These are phyloP conservation scores for Daldinia bambusicola DNA, from an alignment of 495 filamentous ascomycete genomes.

Conservation along the genomic window DNA sequence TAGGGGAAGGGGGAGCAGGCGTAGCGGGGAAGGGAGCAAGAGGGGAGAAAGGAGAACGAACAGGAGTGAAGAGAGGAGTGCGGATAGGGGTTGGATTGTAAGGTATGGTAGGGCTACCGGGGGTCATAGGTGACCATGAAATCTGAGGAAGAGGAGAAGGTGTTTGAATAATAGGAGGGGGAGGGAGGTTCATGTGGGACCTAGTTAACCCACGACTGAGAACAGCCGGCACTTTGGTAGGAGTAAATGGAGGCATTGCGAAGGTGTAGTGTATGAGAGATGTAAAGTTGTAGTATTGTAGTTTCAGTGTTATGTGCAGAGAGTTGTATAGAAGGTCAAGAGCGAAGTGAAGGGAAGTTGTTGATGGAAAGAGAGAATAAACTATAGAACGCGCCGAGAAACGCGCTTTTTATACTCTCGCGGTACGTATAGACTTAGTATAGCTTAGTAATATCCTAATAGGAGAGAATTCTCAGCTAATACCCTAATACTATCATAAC, in stretches of 20 bases:
- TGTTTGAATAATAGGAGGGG: slow-evolving; percentile 22
- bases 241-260: slow-evolving; percentile 27
- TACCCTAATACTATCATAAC: neutral
- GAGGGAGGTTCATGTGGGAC: slow-evolving; percentile 32
- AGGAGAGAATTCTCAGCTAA: slow-evolving; percentile 4
- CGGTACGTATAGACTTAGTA: neutral
- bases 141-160: slow-evolving; percentile 16
- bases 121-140: neutral
- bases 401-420: slow-evolving; percentile 11
- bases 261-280: slow-evolving; percentile 3
- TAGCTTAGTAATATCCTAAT: slow-evolving; percentile 16
- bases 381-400: neutral
- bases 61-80: slow-evolving; percentile 39
- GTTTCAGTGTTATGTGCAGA: neutral
- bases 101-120: neutral
- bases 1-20: slow-evolving; percentile 20
- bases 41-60: slow-evolving; percentile 44
- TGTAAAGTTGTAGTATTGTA: neutral
- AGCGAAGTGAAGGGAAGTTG: slow-evolving; percentile 21
- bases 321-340: neutral
- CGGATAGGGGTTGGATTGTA: slow-evolving; percentile 42
- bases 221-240: slow-evolving; percentile 40
- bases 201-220: slow-evolving; percentile 44
- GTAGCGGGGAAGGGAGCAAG: slow-evolving; percentile 35
- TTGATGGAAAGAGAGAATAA: slow-evolving; percentile 10